These are phyloP conservation scores for Rhododendron henanense DNA, from an alignment of 148 eudicot genomes.

Conservation along the genomic window DNA sequence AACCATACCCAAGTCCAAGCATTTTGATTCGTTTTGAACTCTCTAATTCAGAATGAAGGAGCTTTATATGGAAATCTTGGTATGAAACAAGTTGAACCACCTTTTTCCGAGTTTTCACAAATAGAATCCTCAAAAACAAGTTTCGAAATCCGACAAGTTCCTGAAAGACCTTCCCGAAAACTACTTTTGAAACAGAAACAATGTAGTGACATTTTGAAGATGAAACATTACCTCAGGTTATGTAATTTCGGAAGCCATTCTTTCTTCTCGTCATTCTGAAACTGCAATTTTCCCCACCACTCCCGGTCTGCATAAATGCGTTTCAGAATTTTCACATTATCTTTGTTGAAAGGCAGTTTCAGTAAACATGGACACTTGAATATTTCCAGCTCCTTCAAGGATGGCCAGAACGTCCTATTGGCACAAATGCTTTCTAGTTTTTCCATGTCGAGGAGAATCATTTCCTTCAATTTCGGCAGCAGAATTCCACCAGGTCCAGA, in stretches of 20 bases:
- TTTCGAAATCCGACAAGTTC: not conserved
- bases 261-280: not conserved
- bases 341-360: not conserved
- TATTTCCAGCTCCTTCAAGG: constrained; percentile 1
- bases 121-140: not conserved
- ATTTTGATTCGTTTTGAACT: too few relatives aligned
- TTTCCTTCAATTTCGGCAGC: not conserved
- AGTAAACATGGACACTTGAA: not conserved
- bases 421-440: not conserved
- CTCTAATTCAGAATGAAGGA: too few relatives aligned
- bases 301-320: not conserved
- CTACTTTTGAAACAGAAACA: not conserved
- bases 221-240: not conserved
- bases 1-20: too few relatives aligned
- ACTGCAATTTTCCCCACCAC: not conserved
- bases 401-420: not conserved
- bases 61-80: too few relatives aligned
- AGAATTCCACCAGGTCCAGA: not conserved
- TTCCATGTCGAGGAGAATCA: not conserved
- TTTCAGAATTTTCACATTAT: not conserved
- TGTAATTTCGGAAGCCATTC: not conserved
- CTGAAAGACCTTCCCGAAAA: not conserved
- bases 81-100: too few relatives aligned
- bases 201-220: not conserved
- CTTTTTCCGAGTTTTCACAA: too few relatives aligned